Conservation (phyloP, 129 eudicot genomes). For the Helichrysum umbraculigerum region DNA sequence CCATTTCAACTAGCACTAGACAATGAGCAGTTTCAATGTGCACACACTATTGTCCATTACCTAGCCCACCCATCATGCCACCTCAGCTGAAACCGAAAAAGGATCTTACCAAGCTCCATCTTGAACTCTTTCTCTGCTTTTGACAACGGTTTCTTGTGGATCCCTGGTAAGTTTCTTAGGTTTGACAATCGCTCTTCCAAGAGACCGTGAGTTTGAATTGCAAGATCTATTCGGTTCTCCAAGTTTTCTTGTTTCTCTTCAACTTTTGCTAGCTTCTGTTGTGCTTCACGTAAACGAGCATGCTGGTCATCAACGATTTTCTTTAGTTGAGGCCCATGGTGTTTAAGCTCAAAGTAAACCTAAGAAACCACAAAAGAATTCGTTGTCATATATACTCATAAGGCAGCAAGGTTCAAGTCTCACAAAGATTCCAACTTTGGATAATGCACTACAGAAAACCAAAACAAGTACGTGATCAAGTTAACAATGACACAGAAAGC, state of each 20-base stretch:
- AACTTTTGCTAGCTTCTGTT: conserved; percentile 62
- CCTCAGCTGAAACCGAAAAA: not conserved
- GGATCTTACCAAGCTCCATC: conserved; percentile 68
- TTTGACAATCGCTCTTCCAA: conserved; percentile 69
- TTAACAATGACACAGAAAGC: conserved; percentile 1
- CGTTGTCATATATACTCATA: not conserved
- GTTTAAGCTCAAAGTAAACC: conserved; percentile 94
- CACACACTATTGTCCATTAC: too few relatives aligned
- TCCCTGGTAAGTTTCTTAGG: conserved; percentile 65
- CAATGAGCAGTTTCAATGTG: not conserved
- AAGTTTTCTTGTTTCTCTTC: conserved; percentile 67
- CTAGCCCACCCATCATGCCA: too few relatives aligned
- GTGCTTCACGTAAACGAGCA: conserved; percentile 61
- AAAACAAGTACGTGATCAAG: conserved; percentile 9
- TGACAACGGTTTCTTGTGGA: conserved; percentile 77
- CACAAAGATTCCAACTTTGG: conserved; percentile 1
- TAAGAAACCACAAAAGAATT: conserved; percentile 28
- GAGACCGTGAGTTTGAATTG: conserved; percentile 43
- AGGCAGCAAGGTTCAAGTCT: not conserved
- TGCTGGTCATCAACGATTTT: conserved; percentile 66
- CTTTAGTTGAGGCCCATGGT: conserved; percentile 86
- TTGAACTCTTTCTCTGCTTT: conserved; percentile 93
- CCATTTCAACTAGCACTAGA: not conserved
- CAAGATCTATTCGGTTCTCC: conserved; percentile 54
- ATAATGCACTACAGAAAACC: not conserved